These are phyloP conservation scores for Auriculariales sp. DNA, from an alignment of 768 basidiomycete genomes.

Conservation along the genomic window DNA sequence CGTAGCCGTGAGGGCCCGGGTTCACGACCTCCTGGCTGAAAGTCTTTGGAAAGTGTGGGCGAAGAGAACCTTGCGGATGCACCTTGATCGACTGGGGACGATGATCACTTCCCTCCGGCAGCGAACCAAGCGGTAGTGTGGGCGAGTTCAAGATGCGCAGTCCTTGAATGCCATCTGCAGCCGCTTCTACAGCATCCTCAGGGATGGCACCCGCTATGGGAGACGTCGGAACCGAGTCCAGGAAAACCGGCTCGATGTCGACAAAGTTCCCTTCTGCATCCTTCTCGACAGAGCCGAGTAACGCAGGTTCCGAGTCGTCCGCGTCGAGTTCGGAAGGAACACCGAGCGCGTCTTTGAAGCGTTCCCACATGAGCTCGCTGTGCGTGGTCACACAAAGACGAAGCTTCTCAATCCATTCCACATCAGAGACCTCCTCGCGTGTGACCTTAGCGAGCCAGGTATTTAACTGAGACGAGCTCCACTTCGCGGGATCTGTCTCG, in stretches of 20 bases:
- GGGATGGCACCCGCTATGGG: not conserved
- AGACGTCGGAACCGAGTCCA: not conserved
- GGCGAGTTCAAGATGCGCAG: not conserved
- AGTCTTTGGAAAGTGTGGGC: not conserved
- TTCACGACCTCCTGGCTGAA: not conserved
- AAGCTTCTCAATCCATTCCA: constrained; percentile 54
- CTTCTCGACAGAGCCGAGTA: too few species aligned
- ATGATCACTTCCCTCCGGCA: not conserved
- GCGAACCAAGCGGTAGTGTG: not conserved
- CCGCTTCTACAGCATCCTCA: not conserved
- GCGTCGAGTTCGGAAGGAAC: constrained; percentile 63
- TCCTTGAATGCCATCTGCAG: not conserved
- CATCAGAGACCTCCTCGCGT: constrained; percentile 50
- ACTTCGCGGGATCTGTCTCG: constrained; percentile 41
- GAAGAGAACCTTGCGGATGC: not conserved
- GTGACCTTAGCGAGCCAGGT: constrained; percentile 52
- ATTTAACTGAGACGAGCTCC: constrained; percentile 60
- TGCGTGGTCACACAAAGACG: constrained; percentile 64
- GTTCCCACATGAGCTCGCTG: constrained; percentile 84
- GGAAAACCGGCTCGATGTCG: not conserved
- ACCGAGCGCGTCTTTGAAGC: constrained; percentile 75
- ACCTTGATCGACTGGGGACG: not conserved
- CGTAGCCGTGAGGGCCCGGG: not conserved
- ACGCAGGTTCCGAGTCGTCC: constrained; percentile 6
- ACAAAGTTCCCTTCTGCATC: not conserved